Percentiles rank a stretch among this genome's conserved stretches.
phyloP scores from a whole-genome alignment of 192 early-diverging fungal species.

The Entomortierella parvispora region DNA sequence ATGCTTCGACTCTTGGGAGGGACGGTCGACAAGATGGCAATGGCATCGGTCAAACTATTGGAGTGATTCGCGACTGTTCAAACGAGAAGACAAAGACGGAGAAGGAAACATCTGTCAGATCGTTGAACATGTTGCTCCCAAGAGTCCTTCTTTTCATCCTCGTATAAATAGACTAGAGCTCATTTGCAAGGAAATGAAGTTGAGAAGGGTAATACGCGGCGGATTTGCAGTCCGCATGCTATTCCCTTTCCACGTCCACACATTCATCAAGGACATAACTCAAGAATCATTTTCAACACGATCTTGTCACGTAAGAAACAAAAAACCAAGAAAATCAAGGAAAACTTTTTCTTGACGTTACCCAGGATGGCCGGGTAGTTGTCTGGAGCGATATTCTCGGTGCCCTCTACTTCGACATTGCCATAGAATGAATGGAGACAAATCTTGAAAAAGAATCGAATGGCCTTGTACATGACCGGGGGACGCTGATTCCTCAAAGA shows the following conservation, averaged over 20 bases:
- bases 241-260: no score
- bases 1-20: slow-evolving; percentile 45
- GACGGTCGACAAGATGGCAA: slow-evolving; percentile 40
- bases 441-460: slow-evolving; percentile 54
- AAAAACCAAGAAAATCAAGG: no score
- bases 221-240: no score
- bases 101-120: not conserved
- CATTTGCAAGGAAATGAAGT: no score
- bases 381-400: slow-evolving; percentile 54
- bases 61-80: slow-evolving; percentile 49
- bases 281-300: no score
- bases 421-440: slow-evolving; percentile 53
- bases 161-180: no score
- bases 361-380: slow-evolving; percentile 51
- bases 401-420: slow-evolving; percentile 52
- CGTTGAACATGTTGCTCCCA: not conserved
- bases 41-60: slow-evolving; percentile 54
- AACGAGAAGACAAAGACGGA: not conserved
- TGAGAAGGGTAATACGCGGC: no score
- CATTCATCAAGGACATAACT: no score
- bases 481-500: slow-evolving; percentile 10
- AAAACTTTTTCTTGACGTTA: slow-evolving; percentile 6
- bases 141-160: no score
- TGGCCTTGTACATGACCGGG: slow-evolving; percentile 40
- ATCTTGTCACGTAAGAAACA: no score